Conservation (phyloP, 352 stramenopile genomes). For the Pythium dissotocum region DNA sequence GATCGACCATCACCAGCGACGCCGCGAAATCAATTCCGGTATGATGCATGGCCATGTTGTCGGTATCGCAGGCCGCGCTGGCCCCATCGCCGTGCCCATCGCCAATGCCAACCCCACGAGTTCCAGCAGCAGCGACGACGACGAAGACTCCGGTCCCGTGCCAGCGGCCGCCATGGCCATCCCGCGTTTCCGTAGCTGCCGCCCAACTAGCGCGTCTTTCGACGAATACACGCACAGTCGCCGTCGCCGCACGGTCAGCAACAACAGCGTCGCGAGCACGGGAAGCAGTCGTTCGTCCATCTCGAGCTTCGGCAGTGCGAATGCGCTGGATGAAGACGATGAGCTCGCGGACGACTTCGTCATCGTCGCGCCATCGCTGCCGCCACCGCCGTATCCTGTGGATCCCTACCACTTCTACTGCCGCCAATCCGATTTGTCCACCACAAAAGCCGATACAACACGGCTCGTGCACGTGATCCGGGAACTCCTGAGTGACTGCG, state of each 20-base stretch:
- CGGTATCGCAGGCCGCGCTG: background rate
- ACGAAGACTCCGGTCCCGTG: conserved; percentile 26
- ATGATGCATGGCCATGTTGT: conserved; percentile 17
- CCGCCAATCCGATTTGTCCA: conserved; percentile 3
- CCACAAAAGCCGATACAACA: conserved; percentile 26
- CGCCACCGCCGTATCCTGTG: conserved; percentile 68
- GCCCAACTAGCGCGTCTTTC: conserved; percentile 30
- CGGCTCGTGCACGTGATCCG: conserved; percentile 49
- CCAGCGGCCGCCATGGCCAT: conserved; percentile 34
- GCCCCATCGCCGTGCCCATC: background rate
- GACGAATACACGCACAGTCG: conserved; percentile 28
- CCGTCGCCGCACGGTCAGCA: conserved; percentile 56
- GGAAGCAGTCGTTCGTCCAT: conserved; percentile 38
- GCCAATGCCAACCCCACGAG: conserved; percentile 2
- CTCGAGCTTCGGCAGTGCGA: conserved; percentile 26
- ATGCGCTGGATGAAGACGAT: conserved; percentile 18
- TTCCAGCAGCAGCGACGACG: conserved; percentile 19
- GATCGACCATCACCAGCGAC: conserved; percentile 18
- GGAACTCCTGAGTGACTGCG: conserved; percentile 47
- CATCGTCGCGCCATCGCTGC: conserved; percentile 55
- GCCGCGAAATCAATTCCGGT: conserved; percentile 33
- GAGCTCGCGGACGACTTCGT: background rate
- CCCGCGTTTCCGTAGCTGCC: conserved; percentile 50
- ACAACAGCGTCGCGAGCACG: conserved; percentile 67
- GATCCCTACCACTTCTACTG: conserved; percentile 86